Percentiles rank a stretch among this genome's conserved stretches.
phyloP scores from a whole-genome alignment of 768 basidiomycete genomes.

The Russula sp. region DNA sequence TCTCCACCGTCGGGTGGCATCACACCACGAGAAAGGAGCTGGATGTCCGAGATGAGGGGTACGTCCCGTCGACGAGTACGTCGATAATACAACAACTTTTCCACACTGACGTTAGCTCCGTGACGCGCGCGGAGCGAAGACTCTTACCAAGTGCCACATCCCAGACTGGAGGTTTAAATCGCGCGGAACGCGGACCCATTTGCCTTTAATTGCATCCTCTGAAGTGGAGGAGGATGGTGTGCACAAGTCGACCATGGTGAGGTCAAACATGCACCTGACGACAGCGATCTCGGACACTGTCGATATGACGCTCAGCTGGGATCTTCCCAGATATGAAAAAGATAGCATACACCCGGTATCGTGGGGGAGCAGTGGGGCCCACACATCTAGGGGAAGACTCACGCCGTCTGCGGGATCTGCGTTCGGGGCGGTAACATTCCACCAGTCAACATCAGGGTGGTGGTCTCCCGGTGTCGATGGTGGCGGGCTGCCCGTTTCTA shows the following conservation, averaged over 20 bases:
- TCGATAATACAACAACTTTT: constrained; percentile 73
- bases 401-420: constrained; percentile 43
- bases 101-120: constrained; percentile 6
- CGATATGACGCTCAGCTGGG: not conserved
- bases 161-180: constrained; percentile 69
- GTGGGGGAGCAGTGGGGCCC: constrained; percentile 71
- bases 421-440: constrained; percentile 46
- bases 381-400: constrained; percentile 72
- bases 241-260: constrained; percentile 56
- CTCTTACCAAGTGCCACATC: constrained; percentile 54
- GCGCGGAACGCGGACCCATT: constrained; percentile 84
- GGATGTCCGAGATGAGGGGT: constrained; percentile 69
- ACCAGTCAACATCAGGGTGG: constrained; percentile 63
- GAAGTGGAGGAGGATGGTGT: constrained; percentile 61
- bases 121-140: constrained; percentile 13
- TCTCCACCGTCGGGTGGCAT: constrained; percentile 41
- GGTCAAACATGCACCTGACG: constrained; percentile 59
- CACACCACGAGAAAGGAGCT: constrained; percentile 50
- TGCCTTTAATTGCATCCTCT: constrained; percentile 69
- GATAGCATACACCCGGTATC: constrained; percentile 62
- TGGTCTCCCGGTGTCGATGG: constrained; percentile 18
- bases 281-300: constrained; percentile 79
- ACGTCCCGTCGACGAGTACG: constrained; percentile 79
- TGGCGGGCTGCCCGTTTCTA: constrained; percentile 1
- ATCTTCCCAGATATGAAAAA: not conserved